Conservation (phyloP, 495 filamentous ascomycete genomes). For the Tuber brumale region DNA sequence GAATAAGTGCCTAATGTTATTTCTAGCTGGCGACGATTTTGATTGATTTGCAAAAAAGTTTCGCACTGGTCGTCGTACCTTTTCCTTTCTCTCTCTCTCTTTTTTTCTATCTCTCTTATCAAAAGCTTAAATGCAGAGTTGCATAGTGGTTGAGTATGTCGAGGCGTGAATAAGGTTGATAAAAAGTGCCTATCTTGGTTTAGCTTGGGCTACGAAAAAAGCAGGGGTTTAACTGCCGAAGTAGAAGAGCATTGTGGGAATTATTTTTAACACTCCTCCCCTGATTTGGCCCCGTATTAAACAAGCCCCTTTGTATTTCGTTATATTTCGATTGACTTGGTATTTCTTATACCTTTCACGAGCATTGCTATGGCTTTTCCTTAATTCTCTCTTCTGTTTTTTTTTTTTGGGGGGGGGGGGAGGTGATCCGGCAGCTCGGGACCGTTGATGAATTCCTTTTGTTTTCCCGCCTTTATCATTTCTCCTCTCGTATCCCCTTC, state of each 20-base stretch:
- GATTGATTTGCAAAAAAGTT: slow-evolving; percentile 31
- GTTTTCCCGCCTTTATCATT: slow-evolving; percentile 24
- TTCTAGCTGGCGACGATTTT: slow-evolving; percentile 11
- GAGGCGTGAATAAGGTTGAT: neutral
- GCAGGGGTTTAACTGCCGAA: neutral
- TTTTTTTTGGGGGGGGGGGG: slow-evolving; percentile 12
- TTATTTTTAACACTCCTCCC: slow-evolving; percentile 21
- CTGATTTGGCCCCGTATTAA: slow-evolving; percentile 16
- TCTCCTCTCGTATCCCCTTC: slow-evolving; percentile 24
- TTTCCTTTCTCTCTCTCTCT: slow-evolving; percentile 14
- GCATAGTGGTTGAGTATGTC: slow-evolving; percentile 4
- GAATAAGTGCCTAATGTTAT: slow-evolving; percentile 4
- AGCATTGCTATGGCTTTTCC: slow-evolving; percentile 37
- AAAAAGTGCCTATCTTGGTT: neutral
- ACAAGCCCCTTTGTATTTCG: slow-evolving; percentile 23
- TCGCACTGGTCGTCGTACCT: slow-evolving; percentile 28
- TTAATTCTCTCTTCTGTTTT: slow-evolving; percentile 12
- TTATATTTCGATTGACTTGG: slow-evolving; percentile 25
- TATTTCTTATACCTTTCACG: slow-evolving; percentile 13
- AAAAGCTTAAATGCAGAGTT: slow-evolving; percentile 17
- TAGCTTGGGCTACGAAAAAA: neutral
- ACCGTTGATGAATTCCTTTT: slow-evolving; percentile 32
- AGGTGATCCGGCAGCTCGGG: slow-evolving; percentile 32
- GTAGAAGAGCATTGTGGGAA: neutral
- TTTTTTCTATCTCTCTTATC: slow-evolving; percentile 11